phyloP scores from a whole-genome alignment of 305 asterid genomes.

The Solanum hybrid region DNA sequence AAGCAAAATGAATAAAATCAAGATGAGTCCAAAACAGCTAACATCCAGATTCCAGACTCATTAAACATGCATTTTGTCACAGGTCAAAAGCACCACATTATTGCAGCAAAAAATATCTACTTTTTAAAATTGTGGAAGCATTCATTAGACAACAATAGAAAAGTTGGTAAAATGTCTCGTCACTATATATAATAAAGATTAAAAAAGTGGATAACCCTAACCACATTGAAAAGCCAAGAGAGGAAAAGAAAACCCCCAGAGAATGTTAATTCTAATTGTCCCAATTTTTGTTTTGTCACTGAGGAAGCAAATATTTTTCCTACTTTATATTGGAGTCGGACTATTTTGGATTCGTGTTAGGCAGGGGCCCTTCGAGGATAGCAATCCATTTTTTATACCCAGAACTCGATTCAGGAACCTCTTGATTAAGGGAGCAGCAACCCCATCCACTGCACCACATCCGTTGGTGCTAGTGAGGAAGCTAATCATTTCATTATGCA shows the following conservation, averaged over 20 bases:
- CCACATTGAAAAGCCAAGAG: not conserved
- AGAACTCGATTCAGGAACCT: too few relatives aligned
- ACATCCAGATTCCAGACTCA: not conserved
- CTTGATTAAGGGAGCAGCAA: too few relatives aligned
- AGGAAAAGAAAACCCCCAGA: not conserved
- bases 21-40: not conserved
- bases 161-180: slow-evolving; percentile 1
- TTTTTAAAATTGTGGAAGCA: not conserved
- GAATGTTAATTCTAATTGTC: not conserved
- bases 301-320: not conserved
- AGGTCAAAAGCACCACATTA: not conserved
- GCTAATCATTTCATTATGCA: not conserved
- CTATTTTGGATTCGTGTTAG: too few relatives aligned
- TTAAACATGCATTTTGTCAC: not conserved
- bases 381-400: too few relatives aligned
- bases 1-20: not conserved
- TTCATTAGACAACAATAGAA: not conserved
- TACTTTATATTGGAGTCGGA: too few relatives aligned
- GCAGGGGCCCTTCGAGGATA: too few relatives aligned
- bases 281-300: not conserved
- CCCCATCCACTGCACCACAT: not conserved
- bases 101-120: not conserved
- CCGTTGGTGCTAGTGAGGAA: not conserved
- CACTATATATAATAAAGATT: not conserved
- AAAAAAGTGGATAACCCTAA: not conserved